Conservation (phyloP, 208 protist genomes). For the Zelonia costaricensis region DNA sequence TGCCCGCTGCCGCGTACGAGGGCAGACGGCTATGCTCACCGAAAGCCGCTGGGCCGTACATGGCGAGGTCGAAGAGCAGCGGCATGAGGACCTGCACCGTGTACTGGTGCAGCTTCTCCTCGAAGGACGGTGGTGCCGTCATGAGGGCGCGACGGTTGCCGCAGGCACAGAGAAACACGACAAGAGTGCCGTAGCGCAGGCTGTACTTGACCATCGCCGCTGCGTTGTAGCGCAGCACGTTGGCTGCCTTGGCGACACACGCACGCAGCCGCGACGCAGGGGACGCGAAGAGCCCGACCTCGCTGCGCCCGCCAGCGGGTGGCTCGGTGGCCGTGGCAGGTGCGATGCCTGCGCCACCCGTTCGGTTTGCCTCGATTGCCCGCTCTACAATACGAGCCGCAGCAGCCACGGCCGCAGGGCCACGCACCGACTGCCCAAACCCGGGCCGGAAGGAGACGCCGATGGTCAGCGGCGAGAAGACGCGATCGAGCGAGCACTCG, state of each 20-base stretch:
- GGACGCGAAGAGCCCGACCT: no score
- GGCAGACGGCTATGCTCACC: no score
- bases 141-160: constrained; percentile 24
- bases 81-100: constrained; percentile 1
- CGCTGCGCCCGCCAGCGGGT: no score
- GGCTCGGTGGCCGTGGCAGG: no score
- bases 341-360: no score
- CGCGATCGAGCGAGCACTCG: constrained; percentile 5
- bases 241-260: background rate
- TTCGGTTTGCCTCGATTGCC: no score
- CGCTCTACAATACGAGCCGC: background rate
- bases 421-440: background rate
- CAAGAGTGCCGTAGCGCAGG: constrained; percentile 36
- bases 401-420: no score
- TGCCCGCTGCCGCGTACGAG: no score
- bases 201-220: constrained; percentile 31
- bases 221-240: constrained; percentile 16
- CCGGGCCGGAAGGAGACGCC: background rate
- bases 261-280: background rate
- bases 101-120: constrained; percentile 5
- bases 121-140: constrained; percentile 15
- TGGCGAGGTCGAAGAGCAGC: constrained; percentile 2
- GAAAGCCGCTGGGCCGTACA: constrained; percentile 3
- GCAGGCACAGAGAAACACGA: constrained; percentile 25
- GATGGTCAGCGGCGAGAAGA: constrained; percentile 12